phyloP scores from a whole-genome alignment of 169 alveolate genomes.

The Condylostoma magnum region DNA sequence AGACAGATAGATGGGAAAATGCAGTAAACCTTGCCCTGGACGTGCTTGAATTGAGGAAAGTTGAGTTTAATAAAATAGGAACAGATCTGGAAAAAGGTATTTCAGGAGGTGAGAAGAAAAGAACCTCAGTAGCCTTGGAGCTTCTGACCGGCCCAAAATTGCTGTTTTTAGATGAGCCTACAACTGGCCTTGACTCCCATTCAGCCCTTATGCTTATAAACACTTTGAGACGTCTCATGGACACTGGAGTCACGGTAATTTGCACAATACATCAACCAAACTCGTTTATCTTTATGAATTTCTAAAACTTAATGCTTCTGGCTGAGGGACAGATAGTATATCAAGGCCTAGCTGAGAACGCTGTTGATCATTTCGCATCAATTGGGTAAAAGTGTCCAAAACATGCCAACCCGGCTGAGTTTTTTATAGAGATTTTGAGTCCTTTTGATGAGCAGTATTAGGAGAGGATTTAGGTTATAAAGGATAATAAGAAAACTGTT shows the following conservation, averaged over 20 bases:
- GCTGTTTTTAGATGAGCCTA: constrained; percentile 82
- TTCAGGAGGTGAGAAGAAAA: constrained; percentile 84
- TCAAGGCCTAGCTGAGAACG: constrained; percentile 53
- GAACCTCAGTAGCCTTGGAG: constrained; percentile 71
- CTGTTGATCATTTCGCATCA: constrained; percentile 46
- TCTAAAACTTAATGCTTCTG: constrained; percentile 56
- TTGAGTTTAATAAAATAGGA: neutral
- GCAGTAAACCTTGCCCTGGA: neutral
- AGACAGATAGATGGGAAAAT: neutral
- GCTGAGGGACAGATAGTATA: constrained; percentile 55
- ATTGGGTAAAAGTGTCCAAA: constrained; percentile 58
- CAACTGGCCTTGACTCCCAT: constrained; percentile 68
- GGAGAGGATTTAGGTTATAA: too few species aligned
- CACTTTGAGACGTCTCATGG: constrained; percentile 24
- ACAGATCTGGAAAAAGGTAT: constrained; percentile 56
- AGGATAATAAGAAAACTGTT: too few species aligned
- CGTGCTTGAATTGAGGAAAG: neutral
- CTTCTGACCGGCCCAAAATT: constrained; percentile 71
- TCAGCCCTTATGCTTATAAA: constrained; percentile 58
- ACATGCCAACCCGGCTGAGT: constrained; percentile 72
- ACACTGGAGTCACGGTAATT: constrained; percentile 54
- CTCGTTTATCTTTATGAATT: constrained; percentile 53
- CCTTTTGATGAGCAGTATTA: too few species aligned
- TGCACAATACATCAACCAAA: constrained; percentile 80
- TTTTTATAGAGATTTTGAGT: constrained; percentile 52